These are phyloP conservation scores for Allium fistulosum DNA, from an alignment of 106 monocot genomes.

Conservation along the genomic window DNA sequence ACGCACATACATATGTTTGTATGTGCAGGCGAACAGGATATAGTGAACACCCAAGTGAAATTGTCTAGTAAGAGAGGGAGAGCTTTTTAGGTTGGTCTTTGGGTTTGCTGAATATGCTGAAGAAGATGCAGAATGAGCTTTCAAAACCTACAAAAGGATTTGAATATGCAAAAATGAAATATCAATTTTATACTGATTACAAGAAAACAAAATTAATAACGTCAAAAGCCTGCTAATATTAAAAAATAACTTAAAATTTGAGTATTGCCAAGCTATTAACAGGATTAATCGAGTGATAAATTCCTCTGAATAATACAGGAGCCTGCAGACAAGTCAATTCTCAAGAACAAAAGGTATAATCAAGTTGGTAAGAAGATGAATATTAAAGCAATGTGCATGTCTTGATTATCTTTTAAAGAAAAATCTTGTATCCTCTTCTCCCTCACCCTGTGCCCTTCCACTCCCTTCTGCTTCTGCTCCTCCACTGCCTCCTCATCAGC, in stretches of 20 bases:
- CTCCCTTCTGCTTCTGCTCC: no score
- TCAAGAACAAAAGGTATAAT: neutral
- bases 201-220: no score
- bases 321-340: constrained; percentile 27
- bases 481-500: no score
- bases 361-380: neutral
- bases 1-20: no score
- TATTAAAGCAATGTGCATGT: no score
- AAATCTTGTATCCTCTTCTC: no score
- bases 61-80: constrained; percentile 73
- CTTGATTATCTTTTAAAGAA: no score
- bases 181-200: neutral
- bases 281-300: constrained; percentile 85
- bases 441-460: no score
- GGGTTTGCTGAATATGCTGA: constrained; percentile 95
- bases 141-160: constrained; percentile 47
- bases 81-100: constrained; percentile 47
- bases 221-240: no score
- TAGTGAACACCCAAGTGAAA: no score
- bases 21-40: no score
- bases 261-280: constrained; percentile 66
- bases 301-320: constrained; percentile 90
- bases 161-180: neutral
- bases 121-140: constrained; percentile 84
- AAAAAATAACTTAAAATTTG: no score